Base-by-base conservation (phyloP, 441 rosid genomes). In the Theobroma grandiflorum region DNA sequence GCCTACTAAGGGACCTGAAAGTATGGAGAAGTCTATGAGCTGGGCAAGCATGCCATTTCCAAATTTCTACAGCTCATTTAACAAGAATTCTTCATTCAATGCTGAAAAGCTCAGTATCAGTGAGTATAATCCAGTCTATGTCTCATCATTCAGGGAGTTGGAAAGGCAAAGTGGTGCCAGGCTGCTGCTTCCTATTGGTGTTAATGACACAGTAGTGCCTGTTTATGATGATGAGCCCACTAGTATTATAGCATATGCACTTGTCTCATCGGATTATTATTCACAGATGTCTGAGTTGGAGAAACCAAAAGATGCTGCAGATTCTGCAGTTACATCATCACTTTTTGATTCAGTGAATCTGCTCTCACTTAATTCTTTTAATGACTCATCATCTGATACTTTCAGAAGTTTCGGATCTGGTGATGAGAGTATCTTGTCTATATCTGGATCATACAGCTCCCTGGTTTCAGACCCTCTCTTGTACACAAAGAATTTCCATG, bases 141-240 rank as follows among this genome's bases (percentile, higher is more conserved):
- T 88, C 64, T 83, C 92, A 57, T 85, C 84, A 67, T 86, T 87
- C 77, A 80, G 86, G 84, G 89, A 89, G 70, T 81, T 86, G 73
- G 92, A 89, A 79, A 82, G 71, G 78, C 90, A 66, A 78, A 86
- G 88, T 73, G 89, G 94, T 52, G 90, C 87, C 26, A 83, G 91
- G 88, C 84, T 89, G 75, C 85, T 89, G 26, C 89, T 91, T 78
- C 92, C 92, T 73, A 79, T 88, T 78, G 92, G 92, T 63, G 72
- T 84, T 31, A 78, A 89, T 72, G 92, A 87, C 53, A 83, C 90
- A 35, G 88, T 89, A 65, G 86, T 91, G 72, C 91, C 92, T 38
- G 90, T 91, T 31, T 89, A 85, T 66, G 94, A 91, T 78, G 94
- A 91, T 66, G 94, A 91, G 75, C 92, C 91, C 55, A 87, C 92